Base-by-base conservation (phyloP, 108 stramenopile species). In the Nitzschia palea region DNA sequence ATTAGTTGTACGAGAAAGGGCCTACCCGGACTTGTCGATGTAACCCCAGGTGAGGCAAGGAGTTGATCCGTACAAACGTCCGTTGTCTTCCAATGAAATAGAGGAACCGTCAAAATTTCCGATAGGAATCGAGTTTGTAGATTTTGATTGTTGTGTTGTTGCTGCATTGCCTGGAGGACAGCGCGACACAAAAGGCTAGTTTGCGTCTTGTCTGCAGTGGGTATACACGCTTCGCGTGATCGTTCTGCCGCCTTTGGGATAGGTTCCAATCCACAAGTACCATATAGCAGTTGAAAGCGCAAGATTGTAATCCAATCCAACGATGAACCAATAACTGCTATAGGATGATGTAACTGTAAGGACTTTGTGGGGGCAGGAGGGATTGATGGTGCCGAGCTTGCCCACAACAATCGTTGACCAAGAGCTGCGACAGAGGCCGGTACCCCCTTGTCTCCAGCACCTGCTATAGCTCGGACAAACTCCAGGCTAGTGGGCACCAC, bases 71-170 rank as follows among this genome's bases (percentile, higher is more conserved):
- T 80, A 23, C 75, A 66, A 25, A 47, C 61, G 29, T 70, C 18
- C 3, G 59, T 56, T 3, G 82, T 43, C 54, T 84, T 86, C 91
- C 91, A 93, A 27, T 83, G 79, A 22, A 94, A 74, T 20, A 94
- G 55, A 31, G 92, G 92, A 31, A 87, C 62, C 18, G 92, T 86
- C 50, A 90, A 62, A 27, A 90, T 76, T 43, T 90, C 85, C 15
- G 73, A 61, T 32, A 87, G 40, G 32, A 93, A 83, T 32, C 85
- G 85, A 20, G 32, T 35, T 44, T 36, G 40, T 14, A 71, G 60
- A 17, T 23, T n/a, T 10, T 23, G 9, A 25, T 12, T 31, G n/a
- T 26, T 37, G 29, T 17, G 20, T 25, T n/a, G 14, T 3, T 18
- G 20, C 35, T 25, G 40, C 17, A 72, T 58, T 3, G 40, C 44